These are phyloP conservation scores for Yamadazyma atmosphaerica DNA, from an alignment of 1,139 yeast genomes.

Conservation along the genomic window DNA sequence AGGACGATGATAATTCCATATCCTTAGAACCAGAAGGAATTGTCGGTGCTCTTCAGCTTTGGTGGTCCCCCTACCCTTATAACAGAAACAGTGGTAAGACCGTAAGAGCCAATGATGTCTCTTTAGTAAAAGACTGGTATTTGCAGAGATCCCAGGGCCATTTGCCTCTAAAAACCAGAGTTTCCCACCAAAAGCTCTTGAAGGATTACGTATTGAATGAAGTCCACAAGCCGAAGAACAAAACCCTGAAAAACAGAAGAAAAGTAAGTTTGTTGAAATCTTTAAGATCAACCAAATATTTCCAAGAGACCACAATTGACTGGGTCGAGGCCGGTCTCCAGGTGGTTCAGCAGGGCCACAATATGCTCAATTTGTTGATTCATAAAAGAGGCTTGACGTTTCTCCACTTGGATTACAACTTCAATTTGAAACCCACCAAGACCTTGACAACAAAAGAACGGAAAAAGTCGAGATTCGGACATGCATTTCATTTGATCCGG, in stretches of 20 bases:
- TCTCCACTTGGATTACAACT: slow-evolving; percentile 91
- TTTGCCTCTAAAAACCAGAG: slow-evolving; percentile 71
- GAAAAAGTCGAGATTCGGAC: slow-evolving; percentile 93
- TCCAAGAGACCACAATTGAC: slow-evolving; percentile 88
- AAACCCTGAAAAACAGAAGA: slow-evolving; percentile 33
- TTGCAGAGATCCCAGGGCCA: slow-evolving; percentile 61
- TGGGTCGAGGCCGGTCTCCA: slow-evolving; percentile 99
- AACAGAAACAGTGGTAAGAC: slow-evolving; percentile 69
- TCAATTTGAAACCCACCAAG: slow-evolving; percentile 93
- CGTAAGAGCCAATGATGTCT: slow-evolving; percentile 86
- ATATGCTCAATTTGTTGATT: slow-evolving; percentile 85
- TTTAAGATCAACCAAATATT: slow-evolving; percentile 77
- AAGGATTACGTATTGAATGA: slow-evolving; percentile 75
- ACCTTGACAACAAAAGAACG: slow-evolving; percentile 96
- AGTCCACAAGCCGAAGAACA: slow-evolving; percentile 44
- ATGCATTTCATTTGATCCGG: slow-evolving; percentile 91
- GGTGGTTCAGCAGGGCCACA: slow-evolving; percentile 89
- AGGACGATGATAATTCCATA: slow-evolving; percentile 8
- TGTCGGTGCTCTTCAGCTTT: slow-evolving; percentile 60
- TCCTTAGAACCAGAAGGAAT: slow-evolving; percentile 43
- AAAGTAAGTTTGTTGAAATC: slow-evolving; percentile 65
- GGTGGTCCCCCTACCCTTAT: slow-evolving; percentile 86
- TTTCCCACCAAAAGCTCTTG: slow-evolving; percentile 84
- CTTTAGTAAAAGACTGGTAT: slow-evolving; percentile 83
- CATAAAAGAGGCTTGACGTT: slow-evolving; percentile 92